Evolutionary conservation across 2,329 filamentous ascomycete species (phyloP).

Genomic region (Stylonectria norvegica): DNA sequence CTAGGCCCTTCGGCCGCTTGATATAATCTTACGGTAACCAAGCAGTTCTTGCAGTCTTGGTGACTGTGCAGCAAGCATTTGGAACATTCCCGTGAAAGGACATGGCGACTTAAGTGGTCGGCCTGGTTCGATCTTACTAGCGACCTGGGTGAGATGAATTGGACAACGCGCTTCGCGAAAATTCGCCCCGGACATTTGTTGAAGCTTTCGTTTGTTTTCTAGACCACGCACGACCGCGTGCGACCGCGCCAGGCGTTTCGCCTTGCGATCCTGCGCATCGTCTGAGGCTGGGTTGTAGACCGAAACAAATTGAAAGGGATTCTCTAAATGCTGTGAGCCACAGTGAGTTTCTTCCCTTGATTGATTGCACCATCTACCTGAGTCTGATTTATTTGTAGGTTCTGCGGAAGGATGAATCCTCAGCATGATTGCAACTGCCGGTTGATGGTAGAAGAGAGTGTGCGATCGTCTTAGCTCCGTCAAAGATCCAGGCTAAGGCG

Average conservation of each 20-base stretch:
- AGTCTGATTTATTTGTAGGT: not conserved
- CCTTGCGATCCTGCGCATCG: conserved; percentile 1
- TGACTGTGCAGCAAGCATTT: conserved; percentile 10
- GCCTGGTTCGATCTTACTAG: rapidly evolving
- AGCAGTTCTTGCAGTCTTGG: conserved; percentile 11
- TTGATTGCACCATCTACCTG: not conserved
- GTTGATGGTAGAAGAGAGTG: no score
- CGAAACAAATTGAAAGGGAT: conserved; percentile 18
- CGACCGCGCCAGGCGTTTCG: conserved; percentile 13
- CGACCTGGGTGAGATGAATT: rapidly evolving
- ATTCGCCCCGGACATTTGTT: conserved; percentile 9
- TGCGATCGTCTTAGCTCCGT: no score
- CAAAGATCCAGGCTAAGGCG: no score
- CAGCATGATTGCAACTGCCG: no score
- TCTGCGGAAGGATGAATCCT: not conserved
- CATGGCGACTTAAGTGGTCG: rapidly evolving
- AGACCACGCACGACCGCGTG: conserved; percentile 18
- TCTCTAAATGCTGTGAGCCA: conserved; percentile 6
- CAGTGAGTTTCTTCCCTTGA: no score
- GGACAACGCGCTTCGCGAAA: conserved; percentile 2
- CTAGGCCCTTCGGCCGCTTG: rapidly evolving
- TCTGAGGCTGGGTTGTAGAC: conserved; percentile 3
- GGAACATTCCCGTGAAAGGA: conserved; percentile 3
- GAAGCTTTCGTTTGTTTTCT: conserved; percentile 9
- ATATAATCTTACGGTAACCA: conserved; percentile 4